phyloP scores from a whole-genome alignment of 192 early-diverging fungal genomes.

The Phlyctochytrium arcticum region DNA sequence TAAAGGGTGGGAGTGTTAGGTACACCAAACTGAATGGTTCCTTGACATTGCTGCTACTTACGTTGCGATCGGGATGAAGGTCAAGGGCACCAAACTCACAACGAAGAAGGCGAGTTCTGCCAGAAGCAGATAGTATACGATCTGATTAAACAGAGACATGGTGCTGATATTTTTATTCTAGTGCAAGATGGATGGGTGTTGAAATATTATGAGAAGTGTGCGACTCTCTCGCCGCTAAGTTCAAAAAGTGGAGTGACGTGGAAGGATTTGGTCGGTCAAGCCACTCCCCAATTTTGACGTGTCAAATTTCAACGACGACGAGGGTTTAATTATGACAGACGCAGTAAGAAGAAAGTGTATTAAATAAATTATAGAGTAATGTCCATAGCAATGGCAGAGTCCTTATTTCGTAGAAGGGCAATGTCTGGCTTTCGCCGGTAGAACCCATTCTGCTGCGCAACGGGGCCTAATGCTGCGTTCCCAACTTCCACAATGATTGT shows the following conservation, averaged over 20 bases:
- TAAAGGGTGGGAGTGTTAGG: not conserved
- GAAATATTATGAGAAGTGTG: too few relatives aligned
- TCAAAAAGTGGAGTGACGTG: too few relatives aligned
- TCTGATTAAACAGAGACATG: conserved; percentile 36
- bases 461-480: too few relatives aligned
- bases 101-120: conserved; percentile 38
- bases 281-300: too few relatives aligned
- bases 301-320: too few relatives aligned
- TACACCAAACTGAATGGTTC: not conserved
- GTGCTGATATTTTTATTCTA: too few relatives aligned
- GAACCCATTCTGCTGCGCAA: too few relatives aligned
- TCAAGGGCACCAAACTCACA: conserved; percentile 36
- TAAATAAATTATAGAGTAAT: not conserved
- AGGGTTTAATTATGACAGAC: not conserved
- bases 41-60: not conserved
- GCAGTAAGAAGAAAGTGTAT: not conserved
- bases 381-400: not conserved
- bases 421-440: too few relatives aligned
- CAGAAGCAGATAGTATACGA: conserved; percentile 37
- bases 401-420: not conserved
- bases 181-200: too few relatives aligned
- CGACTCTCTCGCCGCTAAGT: too few relatives aligned
- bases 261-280: too few relatives aligned
- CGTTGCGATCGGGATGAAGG: conserved; percentile 37
- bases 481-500: too few relatives aligned